These are phyloP conservation scores for Basidiobolus meristosporus DNA, from an alignment of 371 early-diverging fungal genomes.

Conservation along the genomic window DNA sequence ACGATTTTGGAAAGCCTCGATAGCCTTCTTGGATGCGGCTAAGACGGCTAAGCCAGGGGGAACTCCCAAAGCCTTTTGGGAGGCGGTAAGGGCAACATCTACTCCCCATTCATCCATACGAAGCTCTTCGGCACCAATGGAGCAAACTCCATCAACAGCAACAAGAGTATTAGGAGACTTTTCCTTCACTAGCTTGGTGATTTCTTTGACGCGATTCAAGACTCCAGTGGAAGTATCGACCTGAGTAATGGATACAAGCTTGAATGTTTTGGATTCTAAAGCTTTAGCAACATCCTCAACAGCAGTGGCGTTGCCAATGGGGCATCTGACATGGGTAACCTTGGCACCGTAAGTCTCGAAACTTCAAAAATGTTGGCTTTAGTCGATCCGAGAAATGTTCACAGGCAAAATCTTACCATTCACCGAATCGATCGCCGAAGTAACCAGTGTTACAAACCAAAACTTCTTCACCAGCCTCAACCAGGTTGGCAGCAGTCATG, in stretches of 20 bases:
- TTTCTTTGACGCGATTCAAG: conserved; percentile 54
- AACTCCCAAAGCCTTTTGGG: conserved; percentile 89
- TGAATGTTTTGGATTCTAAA: conserved; percentile 36
- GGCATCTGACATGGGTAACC: conserved; percentile 44
- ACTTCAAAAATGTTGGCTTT: no score
- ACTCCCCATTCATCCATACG: conserved; percentile 82
- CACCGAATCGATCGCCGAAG: conserved; percentile 53
- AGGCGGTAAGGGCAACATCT: conserved; percentile 77
- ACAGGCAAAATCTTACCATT: no score
- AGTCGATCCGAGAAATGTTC: no score
- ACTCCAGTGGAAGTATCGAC: conserved; percentile 95
- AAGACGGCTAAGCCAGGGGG: conserved; percentile 75
- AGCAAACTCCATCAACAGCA: conserved; percentile 90
- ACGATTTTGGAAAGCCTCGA: conserved; percentile 45
- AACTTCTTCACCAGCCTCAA: conserved; percentile 74
- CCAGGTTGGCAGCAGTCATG: conserved; percentile 73
- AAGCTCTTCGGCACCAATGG: conserved; percentile 84
- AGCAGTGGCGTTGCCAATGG: conserved; percentile 44
- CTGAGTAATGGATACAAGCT: conserved; percentile 81
- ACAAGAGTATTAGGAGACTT: conserved; percentile 77
- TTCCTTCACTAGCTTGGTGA: conserved; percentile 50
- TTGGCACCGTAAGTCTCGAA: conserved; percentile 75
- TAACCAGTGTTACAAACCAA: conserved; percentile 83
- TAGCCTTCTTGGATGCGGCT: conserved; percentile 55
- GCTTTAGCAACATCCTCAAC: conserved; percentile 27